Evolutionary conservation across 352 stramenopile genomes (phyloP), one percentile per base, ranked within the genome.

Genomic region (Phytophthora hibernalis): DNA sequence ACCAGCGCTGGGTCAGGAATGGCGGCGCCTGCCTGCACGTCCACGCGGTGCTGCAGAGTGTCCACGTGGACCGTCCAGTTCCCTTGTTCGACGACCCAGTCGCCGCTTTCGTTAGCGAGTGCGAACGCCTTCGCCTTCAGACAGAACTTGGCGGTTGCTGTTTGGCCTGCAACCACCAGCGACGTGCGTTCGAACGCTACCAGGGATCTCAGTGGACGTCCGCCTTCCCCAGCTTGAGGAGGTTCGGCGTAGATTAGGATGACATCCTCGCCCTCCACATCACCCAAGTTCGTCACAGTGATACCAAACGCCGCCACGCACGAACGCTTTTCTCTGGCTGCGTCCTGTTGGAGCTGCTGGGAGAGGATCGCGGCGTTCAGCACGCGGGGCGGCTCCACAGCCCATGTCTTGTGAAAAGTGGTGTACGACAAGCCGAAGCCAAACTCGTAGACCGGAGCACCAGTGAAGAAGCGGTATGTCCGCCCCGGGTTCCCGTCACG

Each of bases 401-500:
- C 63, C 74, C 52, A 93, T 74, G 61, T 57, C 21, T 92, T 56
- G 43, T 58, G 33, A 37, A 96, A 96, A 2, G 66, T 71, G 31
- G 79, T 92, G 74, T 96, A 97, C 44, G 81, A 94, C 18, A 97
- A 42, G 2, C 91, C 91, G 7, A 78, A 70, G 1, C 91, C 91
- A 68, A 97, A 97, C 18, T 61, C 56, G 54, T 85, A 93, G 18
- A 97, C 81, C 0, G 76, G 69, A 11, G 64, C 24, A 13, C 82
- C 89, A 13, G 55, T 79, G 72, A 87, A 94, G 50, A 97, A 97
- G 15, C 91, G 85, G 54, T 97, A 94, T 5, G 91, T 96, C 21
- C 90, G 75, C 3, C 91, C 91, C 4, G 83, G 85, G 42, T 89
- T 87, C 3, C 72, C 5, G 74, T 89, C 53, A 40, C 61, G 18